phyloP scores from a whole-genome alignment of 2,329 filamentous ascomycete species.

The Lecanicillium sp. region DNA sequence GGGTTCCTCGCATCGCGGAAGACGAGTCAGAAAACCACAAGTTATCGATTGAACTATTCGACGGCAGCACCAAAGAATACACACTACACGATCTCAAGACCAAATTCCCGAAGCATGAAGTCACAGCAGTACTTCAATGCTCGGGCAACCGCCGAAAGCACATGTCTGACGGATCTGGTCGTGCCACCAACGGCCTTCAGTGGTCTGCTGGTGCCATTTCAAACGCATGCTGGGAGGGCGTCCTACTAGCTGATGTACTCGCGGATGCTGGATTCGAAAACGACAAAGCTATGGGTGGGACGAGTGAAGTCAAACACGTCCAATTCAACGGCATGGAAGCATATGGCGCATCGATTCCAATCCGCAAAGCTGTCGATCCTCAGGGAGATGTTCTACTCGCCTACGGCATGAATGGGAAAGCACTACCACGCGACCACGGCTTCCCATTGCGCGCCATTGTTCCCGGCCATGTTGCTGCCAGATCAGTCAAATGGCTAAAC shows the following conservation, averaged over 20 bases:
- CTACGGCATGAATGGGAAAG: constrained; percentile 60
- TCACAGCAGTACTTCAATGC: constrained; percentile 54
- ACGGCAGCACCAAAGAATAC: constrained; percentile 48
- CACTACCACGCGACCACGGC: constrained; percentile 60
- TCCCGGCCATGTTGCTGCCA: constrained; percentile 59
- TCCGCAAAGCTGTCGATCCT: constrained; percentile 52
- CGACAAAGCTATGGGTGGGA: constrained; percentile 28
- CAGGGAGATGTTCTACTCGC: constrained; percentile 60
- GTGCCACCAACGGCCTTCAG: constrained; percentile 49
- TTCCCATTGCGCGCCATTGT: constrained; percentile 58
- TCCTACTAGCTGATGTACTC: constrained; percentile 49
- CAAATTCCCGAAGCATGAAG: constrained; percentile 43
- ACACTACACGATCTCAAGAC: constrained; percentile 47
- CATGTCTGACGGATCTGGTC: constrained; percentile 45
- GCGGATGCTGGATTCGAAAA: constrained; percentile 48
- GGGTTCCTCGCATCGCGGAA: constrained; percentile 45
- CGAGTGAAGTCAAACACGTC: constrained; percentile 41
- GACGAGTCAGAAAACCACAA: constrained; percentile 35
- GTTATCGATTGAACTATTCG: constrained; percentile 49
- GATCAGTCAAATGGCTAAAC: constrained; percentile 64
- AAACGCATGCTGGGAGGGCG: constrained; percentile 54
- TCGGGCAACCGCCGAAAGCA: constrained; percentile 54
- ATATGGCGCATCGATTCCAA: constrained; percentile 56
- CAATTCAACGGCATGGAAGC: constrained; percentile 55
- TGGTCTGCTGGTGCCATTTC: constrained; percentile 57